Conservation (phyloP, 2,329 filamentous ascomycete genomes). For the Aspergillus phoenicis region DNA sequence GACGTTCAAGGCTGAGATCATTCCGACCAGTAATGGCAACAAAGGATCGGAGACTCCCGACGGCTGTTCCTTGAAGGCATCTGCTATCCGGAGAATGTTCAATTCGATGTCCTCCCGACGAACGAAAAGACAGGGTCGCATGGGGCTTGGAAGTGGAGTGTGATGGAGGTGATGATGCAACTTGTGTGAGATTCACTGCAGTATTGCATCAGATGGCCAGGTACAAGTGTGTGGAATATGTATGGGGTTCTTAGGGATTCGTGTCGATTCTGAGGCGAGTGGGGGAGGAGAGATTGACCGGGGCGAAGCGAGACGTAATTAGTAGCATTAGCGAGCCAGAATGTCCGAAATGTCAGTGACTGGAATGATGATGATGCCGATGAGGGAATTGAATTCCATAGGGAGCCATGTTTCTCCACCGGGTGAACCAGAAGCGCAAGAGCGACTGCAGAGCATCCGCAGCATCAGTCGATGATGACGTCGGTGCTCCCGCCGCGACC, state of each 20-base stretch:
- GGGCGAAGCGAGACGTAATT: constrained; percentile 22
- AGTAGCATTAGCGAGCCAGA: constrained; percentile 8
- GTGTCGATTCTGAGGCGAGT: constrained; percentile 12
- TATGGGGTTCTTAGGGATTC: constrained; percentile 13
- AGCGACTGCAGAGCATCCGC: background rate
- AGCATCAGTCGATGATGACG: constrained; percentile 5
- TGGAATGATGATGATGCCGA: constrained; percentile 11
- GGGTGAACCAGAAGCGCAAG: background rate
- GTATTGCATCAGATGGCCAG: constrained; percentile 16
- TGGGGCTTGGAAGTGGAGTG: constrained; percentile 19
- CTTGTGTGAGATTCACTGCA: constrained; percentile 3
- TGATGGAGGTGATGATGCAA: constrained; percentile 23
- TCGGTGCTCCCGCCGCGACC: background rate
- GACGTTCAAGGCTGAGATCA: background rate
- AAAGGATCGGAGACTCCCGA: constrained; percentile 9
- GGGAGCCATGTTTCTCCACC: constrained; percentile 3
- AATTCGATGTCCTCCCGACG: constrained; percentile 24
- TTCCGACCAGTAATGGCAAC: constrained; percentile 4
- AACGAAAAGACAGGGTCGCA: constrained; percentile 17
- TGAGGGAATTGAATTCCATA: constrained; percentile 10
- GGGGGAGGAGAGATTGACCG: constrained; percentile 12
- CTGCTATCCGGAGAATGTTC: constrained; percentile 22
- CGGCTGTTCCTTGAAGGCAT: constrained; percentile 11
- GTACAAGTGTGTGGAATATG: background rate
- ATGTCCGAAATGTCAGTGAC: background rate